phyloP scores from a whole-genome alignment of 495 filamentous ascomycete genomes.

The Usnea hakonensis region DNA sequence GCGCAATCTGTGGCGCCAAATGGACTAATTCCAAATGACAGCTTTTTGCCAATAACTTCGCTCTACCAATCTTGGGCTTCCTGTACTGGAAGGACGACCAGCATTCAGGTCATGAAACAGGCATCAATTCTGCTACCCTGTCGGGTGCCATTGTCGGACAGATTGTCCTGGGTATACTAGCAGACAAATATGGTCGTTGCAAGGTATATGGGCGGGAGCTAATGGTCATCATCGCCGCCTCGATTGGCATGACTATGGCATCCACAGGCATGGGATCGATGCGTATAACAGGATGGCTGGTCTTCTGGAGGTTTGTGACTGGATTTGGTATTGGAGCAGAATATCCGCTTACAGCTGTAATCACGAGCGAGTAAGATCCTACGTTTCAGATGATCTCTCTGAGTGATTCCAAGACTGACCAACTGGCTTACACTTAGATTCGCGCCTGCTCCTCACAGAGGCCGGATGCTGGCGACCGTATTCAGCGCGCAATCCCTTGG shows the following conservation, averaged over 20 bases:
- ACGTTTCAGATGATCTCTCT: no score
- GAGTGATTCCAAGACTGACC: no score
- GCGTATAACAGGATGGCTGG: not conserved
- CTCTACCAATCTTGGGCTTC: not conserved
- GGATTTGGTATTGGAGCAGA: constrained; percentile 1
- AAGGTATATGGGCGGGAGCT: not conserved
- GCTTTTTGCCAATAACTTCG: not conserved
- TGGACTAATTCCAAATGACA: no score
- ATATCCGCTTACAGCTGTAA: not conserved
- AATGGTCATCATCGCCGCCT: not conserved
- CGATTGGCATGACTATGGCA: not conserved
- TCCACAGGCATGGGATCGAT: not conserved
- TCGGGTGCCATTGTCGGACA: not conserved
- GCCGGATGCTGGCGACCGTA: not conserved
- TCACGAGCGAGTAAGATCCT: no score
- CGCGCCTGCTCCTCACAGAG: not conserved
- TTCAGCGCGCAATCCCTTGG: constrained; percentile 2
- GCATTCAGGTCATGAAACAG: not conserved
- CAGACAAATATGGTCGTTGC: not conserved
- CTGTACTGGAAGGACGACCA: not conserved
- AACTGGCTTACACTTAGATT: no score
- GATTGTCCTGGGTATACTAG: not conserved
- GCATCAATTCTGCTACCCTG: not conserved
- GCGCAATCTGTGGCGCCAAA: no score
- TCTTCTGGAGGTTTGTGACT: not conserved